Percentiles rank a stretch among this genome's conserved stretches.
Evolutionary conservation across 768 basidiomycete species (phyloP).

Genomic region (Mycena crocata): DNA sequence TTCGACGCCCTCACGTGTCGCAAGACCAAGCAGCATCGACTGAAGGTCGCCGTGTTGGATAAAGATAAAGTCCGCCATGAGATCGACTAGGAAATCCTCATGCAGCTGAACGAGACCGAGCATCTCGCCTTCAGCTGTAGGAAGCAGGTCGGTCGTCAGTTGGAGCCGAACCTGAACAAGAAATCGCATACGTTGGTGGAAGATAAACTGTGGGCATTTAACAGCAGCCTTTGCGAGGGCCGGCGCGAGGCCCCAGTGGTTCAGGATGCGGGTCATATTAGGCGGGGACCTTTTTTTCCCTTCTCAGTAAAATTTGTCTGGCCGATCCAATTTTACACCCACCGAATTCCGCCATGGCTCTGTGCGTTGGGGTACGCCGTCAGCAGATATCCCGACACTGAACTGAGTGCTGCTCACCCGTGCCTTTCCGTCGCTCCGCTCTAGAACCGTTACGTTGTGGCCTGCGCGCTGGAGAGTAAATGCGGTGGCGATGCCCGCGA

Average conservation of each 20-base stretch:
- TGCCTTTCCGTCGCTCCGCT: constrained; percentile 57
- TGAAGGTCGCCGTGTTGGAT: constrained; percentile 67
- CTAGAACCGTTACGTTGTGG: constrained; percentile 70
- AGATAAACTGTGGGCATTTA: constrained; percentile 46
- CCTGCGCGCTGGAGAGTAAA: constrained; percentile 66
- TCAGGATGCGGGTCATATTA: constrained; percentile 67
- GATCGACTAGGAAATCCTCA: constrained; percentile 57
- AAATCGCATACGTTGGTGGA: constrained; percentile 33
- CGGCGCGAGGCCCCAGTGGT: constrained; percentile 66
- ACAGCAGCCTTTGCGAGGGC: constrained; percentile 52
- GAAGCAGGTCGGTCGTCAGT: background rate
- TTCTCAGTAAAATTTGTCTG: background rate
- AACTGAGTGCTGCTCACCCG: constrained; percentile 43
- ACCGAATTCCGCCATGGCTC: constrained; percentile 58
- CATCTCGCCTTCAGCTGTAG: constrained; percentile 9
- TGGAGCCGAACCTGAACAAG: no score
- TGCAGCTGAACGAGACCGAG: constrained; percentile 61
- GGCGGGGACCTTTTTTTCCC: constrained; percentile 54
- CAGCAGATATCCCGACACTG: background rate
- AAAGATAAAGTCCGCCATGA: constrained; percentile 47
- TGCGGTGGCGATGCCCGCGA: constrained; percentile 68
- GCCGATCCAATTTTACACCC: background rate
- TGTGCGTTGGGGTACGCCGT: constrained; percentile 26
- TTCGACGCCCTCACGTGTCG: constrained; percentile 58
- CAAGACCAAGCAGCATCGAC: constrained; percentile 58